Evolutionary conservation across 176 grass and related monocot genomes (phyloP).

Genomic region (Ensete glaucum): DNA sequence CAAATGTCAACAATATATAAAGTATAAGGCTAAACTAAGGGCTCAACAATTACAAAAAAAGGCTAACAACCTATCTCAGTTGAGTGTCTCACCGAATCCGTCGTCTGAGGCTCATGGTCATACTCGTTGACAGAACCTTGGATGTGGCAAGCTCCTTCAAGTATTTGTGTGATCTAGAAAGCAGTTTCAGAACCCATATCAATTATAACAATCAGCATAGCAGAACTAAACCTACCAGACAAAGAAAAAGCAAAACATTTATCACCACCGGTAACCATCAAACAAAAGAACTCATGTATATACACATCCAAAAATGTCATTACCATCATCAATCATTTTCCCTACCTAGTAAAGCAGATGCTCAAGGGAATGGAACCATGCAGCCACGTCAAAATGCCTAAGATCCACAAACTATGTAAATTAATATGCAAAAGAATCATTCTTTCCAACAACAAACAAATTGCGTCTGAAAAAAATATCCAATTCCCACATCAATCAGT

Average conservation of each 20-base stretch:
- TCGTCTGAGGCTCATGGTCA: constrained; percentile 17
- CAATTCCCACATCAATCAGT: not conserved
- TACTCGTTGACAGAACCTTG: constrained; percentile 33
- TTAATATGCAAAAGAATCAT: constrained; percentile 1
- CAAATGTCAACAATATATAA: not conserved
- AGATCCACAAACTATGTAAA: constrained; percentile 9
- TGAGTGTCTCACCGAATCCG: constrained; percentile 25
- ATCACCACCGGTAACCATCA: not conserved
- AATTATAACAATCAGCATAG: constrained; percentile 11
- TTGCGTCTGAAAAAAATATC: not conserved
- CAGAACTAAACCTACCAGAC: not conserved
- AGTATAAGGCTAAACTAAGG: not conserved
- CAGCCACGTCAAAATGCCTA: constrained; percentile 1
- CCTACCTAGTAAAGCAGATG: constrained; percentile 5
- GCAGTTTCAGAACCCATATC: constrained; percentile 21
- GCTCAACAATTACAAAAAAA: not conserved
- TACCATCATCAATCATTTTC: constrained; percentile 3
- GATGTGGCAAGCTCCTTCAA: constrained; percentile 30
- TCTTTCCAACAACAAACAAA: not conserved
- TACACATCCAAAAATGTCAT: not conserved
- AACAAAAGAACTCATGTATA: not conserved
- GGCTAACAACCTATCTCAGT: not conserved
- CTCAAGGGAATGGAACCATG: constrained; percentile 3
- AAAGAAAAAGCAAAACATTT: not conserved
- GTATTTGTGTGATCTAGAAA: constrained; percentile 48